A percentile compares a stretch with the other conserved stretches of the same genome.
phyloP scores from a whole-genome alignment of 2,329 filamentous ascomycete species.

The Diaporthe citriasiana region DNA sequence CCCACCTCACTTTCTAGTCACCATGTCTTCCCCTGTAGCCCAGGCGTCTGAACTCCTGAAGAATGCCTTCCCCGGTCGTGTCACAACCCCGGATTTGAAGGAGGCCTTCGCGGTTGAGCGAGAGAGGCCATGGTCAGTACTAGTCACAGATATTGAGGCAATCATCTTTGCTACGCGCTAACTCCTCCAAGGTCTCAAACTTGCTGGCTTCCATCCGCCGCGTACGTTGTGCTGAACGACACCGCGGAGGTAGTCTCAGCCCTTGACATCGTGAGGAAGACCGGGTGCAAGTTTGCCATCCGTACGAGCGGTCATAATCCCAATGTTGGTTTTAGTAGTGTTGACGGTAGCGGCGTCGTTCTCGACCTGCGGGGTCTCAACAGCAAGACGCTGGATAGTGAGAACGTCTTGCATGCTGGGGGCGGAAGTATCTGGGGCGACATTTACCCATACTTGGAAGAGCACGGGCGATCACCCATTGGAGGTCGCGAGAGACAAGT shows the following conservation, averaged over 20 bases:
- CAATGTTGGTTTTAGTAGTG: constrained; percentile 42
- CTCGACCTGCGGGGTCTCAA: constrained; percentile 43
- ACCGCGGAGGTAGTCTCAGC: constrained; percentile 40
- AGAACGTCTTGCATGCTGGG: constrained; percentile 36
- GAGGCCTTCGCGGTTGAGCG: background rate
- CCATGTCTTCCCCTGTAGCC: constrained; percentile 23
- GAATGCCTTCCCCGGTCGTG: background rate
- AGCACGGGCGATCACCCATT: constrained; percentile 34
- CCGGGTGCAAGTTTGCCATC: constrained; percentile 41
- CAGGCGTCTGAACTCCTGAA: constrained; percentile 3
- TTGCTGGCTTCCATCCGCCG: constrained; percentile 43
- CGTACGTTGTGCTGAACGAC: constrained; percentile 36
- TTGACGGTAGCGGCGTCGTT: constrained; percentile 43
- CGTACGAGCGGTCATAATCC: constrained; percentile 43
- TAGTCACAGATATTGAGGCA: no score
- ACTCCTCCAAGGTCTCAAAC: no score
- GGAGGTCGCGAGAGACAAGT: constrained; percentile 44
- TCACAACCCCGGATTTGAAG: background rate
- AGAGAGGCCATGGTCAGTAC: constrained; percentile 24
- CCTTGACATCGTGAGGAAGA: constrained; percentile 34
- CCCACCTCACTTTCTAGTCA: no score
- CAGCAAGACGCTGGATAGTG: constrained; percentile 22
- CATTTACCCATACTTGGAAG: constrained; percentile 43
- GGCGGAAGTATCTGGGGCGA: constrained; percentile 41
- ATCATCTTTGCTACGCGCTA: no score